Percentiles rank a stretch among this genome's conserved stretches.
phyloP scores from a whole-genome alignment of 108 stramenopile species.

The Asterionellopsis glacialis region DNA sequence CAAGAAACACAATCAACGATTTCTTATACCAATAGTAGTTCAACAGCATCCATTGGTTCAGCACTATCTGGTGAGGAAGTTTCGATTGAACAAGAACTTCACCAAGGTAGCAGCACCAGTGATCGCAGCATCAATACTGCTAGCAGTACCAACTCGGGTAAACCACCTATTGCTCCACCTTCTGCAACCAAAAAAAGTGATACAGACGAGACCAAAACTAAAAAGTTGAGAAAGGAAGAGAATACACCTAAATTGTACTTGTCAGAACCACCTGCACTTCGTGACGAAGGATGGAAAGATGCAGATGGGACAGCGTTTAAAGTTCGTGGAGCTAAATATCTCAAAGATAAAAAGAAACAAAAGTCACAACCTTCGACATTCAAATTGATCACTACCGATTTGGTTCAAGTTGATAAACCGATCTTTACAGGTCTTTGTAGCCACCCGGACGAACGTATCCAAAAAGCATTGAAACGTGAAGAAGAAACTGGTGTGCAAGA shows the following conservation, averaged over 20 bases:
- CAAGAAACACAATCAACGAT: too few relatives aligned
- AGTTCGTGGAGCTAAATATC: constrained; percentile 84
- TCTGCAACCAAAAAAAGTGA: too few relatives aligned
- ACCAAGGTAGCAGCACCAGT: too few relatives aligned
- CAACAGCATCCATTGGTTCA: too few relatives aligned
- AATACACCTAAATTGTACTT: background rate
- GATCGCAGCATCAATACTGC: too few relatives aligned
- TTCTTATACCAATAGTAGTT: too few relatives aligned
- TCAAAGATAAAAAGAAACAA: constrained; percentile 62
- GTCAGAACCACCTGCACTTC: constrained; percentile 24
- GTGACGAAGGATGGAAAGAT: constrained; percentile 61
- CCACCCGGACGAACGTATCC: constrained; percentile 85
- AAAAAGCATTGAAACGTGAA: constrained; percentile 56
- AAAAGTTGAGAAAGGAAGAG: too few relatives aligned
- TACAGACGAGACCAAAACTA: too few relatives aligned
- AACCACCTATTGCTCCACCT: too few relatives aligned
- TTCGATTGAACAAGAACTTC: too few relatives aligned
- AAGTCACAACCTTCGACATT: constrained; percentile 77
- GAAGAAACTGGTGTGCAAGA: constrained; percentile 34
- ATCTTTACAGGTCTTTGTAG: constrained; percentile 70
- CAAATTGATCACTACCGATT: constrained; percentile 78
- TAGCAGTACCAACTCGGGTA: too few relatives aligned
- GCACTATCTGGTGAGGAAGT: too few relatives aligned
- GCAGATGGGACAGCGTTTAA: constrained; percentile 84
- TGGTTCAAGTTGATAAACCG: constrained; percentile 64